phyloP scores from a whole-genome alignment of 2,329 filamentous ascomycete species.

The Alternaria panax region DNA sequence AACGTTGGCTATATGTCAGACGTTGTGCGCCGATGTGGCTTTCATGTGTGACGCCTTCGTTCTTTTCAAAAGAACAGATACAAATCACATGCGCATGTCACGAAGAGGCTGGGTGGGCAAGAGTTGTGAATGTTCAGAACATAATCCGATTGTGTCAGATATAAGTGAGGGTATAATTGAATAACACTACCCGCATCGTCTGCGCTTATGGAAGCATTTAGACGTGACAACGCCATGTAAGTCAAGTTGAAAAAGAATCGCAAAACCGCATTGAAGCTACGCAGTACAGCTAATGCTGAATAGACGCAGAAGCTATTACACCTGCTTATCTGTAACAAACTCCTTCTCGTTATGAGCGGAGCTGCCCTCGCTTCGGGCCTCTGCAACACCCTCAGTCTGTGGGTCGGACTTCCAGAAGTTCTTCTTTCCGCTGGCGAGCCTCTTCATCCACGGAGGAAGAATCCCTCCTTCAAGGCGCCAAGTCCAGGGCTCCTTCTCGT shows the following conservation, averaged over 20 bases:
- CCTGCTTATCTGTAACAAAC: constrained; percentile 32
- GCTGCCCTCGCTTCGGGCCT: constrained; percentile 36
- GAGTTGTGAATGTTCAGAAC: not conserved
- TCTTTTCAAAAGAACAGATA: accelerated
- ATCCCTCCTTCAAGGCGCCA: constrained; percentile 78
- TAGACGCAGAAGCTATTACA: constrained; percentile 24
- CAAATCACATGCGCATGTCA: not conserved
- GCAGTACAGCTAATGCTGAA: not conserved
- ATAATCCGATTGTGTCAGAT: not conserved
- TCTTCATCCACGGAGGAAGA: constrained; percentile 74
- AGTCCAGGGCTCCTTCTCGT: constrained; percentile 81
- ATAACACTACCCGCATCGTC: not conserved
- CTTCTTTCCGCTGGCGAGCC: constrained; percentile 71
- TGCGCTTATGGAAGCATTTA: not conserved
- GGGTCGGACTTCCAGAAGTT: constrained; percentile 69
- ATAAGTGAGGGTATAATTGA: constrained; percentile 21
- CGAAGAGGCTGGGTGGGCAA: accelerated
- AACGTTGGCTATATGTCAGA: not conserved
- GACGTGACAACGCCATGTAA: constrained; percentile 3
- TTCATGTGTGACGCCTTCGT: not conserved
- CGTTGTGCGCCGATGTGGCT: not conserved
- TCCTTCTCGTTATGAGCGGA: constrained; percentile 37
- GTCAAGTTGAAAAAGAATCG: not conserved
- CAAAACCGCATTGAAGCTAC: not conserved
- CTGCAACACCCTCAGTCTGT: constrained; percentile 35